Percentiles rank a stretch among this genome's conserved stretches.
These are phyloP conservation scores for Gossypium mustelinum DNA, from an alignment of 345 rosid species.

Conservation along the genomic window DNA sequence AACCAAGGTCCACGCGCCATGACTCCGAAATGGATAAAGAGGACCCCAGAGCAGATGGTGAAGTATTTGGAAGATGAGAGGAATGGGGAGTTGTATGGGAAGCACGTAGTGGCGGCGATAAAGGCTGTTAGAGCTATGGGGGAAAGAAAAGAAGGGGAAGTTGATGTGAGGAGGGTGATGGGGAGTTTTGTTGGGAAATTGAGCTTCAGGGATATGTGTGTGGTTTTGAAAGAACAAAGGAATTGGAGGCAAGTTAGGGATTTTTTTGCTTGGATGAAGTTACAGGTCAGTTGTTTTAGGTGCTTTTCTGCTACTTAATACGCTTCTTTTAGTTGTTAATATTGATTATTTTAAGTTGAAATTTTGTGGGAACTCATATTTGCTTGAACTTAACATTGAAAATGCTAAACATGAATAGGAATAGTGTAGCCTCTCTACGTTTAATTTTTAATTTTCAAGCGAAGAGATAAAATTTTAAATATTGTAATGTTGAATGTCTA, in stretches of 20 bases:
- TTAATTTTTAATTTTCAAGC: too few relatives aligned
- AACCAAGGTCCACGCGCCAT: constrained; percentile 67
- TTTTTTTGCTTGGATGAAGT: constrained; percentile 89
- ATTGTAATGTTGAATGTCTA: too few relatives aligned
- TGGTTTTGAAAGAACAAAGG: constrained; percentile 79
- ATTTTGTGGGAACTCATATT: neutral
- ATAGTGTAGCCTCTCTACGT: too few relatives aligned
- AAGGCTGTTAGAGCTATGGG: constrained; percentile 64
- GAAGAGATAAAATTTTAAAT: too few relatives aligned
- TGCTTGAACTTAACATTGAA: neutral
- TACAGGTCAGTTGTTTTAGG: constrained; percentile 48
- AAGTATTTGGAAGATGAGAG: constrained; percentile 68
- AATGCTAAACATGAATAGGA: neutral
- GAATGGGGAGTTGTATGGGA: constrained; percentile 72
- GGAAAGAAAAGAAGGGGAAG: constrained; percentile 36
- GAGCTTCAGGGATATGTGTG: constrained; percentile 85
- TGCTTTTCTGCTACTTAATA: neutral
- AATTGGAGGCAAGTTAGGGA: constrained; percentile 80
- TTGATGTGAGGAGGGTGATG: constrained; percentile 67
- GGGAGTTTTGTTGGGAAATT: constrained; percentile 73
- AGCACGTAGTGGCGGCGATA: constrained; percentile 80
- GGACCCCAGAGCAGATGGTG: constrained; percentile 92
- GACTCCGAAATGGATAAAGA: constrained; percentile 82
- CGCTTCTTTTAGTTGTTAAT: neutral
- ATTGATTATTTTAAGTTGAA: neutral